Evolutionary conservation across 1,139 yeast species (phyloP).

Genomic region (Wickerhamomyces sp.): DNA sequence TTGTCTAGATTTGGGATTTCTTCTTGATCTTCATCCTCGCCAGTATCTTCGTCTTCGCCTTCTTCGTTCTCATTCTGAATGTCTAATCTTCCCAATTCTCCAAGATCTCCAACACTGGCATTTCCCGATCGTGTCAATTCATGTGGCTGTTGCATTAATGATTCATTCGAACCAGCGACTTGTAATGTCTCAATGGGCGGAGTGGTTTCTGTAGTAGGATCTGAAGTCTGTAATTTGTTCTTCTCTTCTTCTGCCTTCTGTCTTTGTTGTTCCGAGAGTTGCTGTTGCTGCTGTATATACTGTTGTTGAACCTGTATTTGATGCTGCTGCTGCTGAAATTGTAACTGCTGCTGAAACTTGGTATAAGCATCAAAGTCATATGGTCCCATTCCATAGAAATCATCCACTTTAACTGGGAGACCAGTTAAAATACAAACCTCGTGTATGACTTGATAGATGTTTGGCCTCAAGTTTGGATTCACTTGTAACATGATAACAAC

Average conservation of each 20-base stretch:
- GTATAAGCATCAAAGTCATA: constrained; percentile 33
- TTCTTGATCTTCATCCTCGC: constrained; percentile 7
- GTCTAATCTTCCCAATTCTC: background rate
- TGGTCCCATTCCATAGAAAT: constrained; percentile 33
- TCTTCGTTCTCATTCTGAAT: constrained; percentile 2
- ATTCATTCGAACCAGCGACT: background rate
- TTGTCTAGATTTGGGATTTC: constrained; percentile 17
- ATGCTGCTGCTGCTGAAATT: constrained; percentile 25
- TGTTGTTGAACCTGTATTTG: constrained; percentile 26
- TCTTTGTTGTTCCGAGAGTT: constrained; percentile 10
- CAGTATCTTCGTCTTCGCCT: constrained; percentile 3
- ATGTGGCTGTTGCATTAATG: constrained; percentile 14
- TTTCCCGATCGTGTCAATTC: constrained; percentile 19
- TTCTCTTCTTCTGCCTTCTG: background rate
- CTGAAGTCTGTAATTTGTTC: constrained; percentile 3
- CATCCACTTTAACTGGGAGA: constrained; percentile 47
- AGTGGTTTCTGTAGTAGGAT: background rate
- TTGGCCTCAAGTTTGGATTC: constrained; percentile 80
- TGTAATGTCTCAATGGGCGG: background rate
- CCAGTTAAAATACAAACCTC: constrained; percentile 63
- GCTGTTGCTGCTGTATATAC: constrained; percentile 20
- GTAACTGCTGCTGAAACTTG: constrained; percentile 30
- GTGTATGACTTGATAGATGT: constrained; percentile 72
- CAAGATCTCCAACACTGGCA: constrained; percentile 15
- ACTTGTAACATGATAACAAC: constrained; percentile 77